Base-by-base conservation (phyloP, 495 filamentous ascomycete species). In the Penicillium paradoxum region DNA sequence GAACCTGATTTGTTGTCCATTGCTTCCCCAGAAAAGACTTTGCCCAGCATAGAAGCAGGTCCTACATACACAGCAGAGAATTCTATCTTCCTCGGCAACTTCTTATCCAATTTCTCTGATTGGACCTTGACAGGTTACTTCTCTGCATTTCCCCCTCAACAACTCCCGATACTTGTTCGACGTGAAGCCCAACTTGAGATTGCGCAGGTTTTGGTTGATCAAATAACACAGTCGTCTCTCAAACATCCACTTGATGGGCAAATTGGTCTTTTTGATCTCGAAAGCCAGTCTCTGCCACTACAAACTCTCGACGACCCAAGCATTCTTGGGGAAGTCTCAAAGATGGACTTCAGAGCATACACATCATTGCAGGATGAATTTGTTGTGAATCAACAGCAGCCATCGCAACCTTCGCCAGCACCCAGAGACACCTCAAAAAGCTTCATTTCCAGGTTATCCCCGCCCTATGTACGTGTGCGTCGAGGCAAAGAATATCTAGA, bases 391-490 rank as follows among this genome's bases (percentile, higher is more conserved):
- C 49, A 60, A 33, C 39, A 57, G 11, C 24, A 15, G 14, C 48
- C 27, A 6, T 25, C 48, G n/a, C 47, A 40, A 41, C 37, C 40
- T 21, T 34, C 36, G n/a, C 3, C 19, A n/a, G 62, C 66, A 19
- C 62, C 64, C 7, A 71, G 59, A 41, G 67, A 72, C 14, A n/a
- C 50, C 6, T 46, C 49, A 11, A 72, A 61, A 45, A 58, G 57
- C 4, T 59, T 61, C 24, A 71, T 77, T 45, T 62, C 59, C 25
- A 73, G 60, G 19, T 19, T 74, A 11, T 70, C 75, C 8, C 74
- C 81, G 4, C 89, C 89, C 3, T 86, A 91, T 63, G 63, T 96
- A 22, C 87, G 90, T 39, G 69, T 97, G 15, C 85, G 87, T 36
- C 82, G 91, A 2, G 83, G 84, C 11, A 87, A 90, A 39, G 82